Conservation (phyloP, 257 asterid genomes). For the Lithospermum erythrorhizon region DNA sequence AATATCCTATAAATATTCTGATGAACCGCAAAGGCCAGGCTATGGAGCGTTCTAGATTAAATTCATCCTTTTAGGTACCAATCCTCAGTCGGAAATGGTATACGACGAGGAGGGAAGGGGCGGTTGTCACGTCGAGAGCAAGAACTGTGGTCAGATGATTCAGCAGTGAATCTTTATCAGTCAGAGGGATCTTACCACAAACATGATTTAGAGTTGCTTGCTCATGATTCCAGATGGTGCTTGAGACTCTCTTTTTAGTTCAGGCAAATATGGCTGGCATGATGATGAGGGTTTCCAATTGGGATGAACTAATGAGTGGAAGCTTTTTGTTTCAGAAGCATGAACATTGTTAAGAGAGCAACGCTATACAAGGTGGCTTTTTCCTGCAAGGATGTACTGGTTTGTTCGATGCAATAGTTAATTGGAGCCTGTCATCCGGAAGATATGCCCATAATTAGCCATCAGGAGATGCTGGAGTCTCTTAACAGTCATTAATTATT, state of each 20-base stretch:
- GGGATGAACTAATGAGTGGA: constrained; percentile 12
- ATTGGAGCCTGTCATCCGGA: neutral
- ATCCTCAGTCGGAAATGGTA: too few species aligned
- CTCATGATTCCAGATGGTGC: too few species aligned
- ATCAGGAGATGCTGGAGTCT: constrained; percentile 19
- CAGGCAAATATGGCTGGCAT: too few species aligned
- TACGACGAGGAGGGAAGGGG: constrained; percentile 37
- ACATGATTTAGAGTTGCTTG: too few species aligned
- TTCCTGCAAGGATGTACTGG: neutral
- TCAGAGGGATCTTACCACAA: too few species aligned
- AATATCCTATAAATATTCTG: constrained; percentile 30
- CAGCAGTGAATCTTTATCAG: too few species aligned
- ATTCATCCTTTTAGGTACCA: too few species aligned
- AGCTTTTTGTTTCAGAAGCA: neutral
- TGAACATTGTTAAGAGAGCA: constrained; percentile 2
- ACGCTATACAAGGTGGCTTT: neutral
- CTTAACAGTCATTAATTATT: constrained; percentile 23
- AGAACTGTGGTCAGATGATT: too few species aligned
- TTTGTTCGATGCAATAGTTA: neutral
- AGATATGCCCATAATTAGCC: neutral
- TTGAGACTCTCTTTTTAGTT: too few species aligned
- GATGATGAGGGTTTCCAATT: constrained; percentile 12
- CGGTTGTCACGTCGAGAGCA: constrained; percentile 29
- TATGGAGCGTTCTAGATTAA: constrained; percentile 40
- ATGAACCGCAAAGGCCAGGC: constrained; percentile 47